A percentile compares a stretch with the other conserved stretches of the same genome.
Conservation (phyloP, 2,329 filamentous ascomycete genomes). For the Curvularia lunata region DNA sequence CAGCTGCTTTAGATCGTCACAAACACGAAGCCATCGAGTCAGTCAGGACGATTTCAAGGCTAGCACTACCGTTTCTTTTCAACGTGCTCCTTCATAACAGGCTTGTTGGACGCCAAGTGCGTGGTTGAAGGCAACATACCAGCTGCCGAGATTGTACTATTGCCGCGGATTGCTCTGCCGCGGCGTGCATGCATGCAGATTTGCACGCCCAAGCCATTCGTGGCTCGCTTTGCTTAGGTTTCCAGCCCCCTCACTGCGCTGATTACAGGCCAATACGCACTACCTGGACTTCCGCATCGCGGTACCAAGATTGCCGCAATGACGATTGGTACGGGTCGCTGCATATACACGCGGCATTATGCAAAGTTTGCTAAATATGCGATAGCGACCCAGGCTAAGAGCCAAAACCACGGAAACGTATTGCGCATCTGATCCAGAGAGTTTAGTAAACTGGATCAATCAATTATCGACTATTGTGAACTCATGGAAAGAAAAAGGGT, state of each 20-base stretch:
- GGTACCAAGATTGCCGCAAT: neutral
- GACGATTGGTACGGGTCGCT: constrained; percentile 3
- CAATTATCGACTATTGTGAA: too few species aligned
- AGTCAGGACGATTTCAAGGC: neutral
- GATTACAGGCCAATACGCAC: neutral
- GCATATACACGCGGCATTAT: neutral
- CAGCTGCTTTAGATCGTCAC: neutral
- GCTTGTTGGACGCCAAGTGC: neutral
- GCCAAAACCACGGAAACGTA: neutral
- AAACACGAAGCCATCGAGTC: neutral
- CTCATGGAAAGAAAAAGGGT: neutral
- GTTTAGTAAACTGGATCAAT: neutral
- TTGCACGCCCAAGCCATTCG: neutral
- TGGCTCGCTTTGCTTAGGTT: neutral
- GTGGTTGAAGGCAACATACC: neutral
- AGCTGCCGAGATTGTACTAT: neutral
- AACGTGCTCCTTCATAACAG: neutral
- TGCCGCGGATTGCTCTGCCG: neutral
- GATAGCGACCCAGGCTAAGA: neutral
- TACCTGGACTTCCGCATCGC: neutral
- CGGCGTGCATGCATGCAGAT: neutral
- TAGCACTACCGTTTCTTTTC: neutral
- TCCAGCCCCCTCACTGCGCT: neutral
- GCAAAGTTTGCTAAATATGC: neutral
- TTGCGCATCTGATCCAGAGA: neutral